Conservation (phyloP, 768 basidiomycete species). For the Naganishia randhawae region DNA sequence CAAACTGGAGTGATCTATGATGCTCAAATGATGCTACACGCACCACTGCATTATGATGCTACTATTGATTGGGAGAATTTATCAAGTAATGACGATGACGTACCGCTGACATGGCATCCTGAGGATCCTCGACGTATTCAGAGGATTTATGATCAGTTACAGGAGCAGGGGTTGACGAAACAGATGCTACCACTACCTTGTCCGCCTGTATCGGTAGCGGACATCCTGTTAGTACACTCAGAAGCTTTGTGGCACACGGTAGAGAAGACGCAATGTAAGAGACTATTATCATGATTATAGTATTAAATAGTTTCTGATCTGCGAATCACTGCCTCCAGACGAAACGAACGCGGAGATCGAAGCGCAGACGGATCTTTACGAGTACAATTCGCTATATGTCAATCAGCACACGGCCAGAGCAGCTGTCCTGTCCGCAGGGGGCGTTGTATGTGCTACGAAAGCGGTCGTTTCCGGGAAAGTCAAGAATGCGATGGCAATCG, state of each 20-base stretch:
- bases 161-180: constrained; percentile 59
- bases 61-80: constrained; percentile 25
- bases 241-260: constrained; percentile 91
- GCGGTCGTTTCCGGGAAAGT: constrained; percentile 77
- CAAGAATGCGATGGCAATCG: constrained; percentile 86
- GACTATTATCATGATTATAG: constrained; percentile 11
- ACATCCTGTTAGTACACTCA: constrained; percentile 83
- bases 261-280: constrained; percentile 72
- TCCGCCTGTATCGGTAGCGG: constrained; percentile 67
- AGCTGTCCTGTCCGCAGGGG: constrained; percentile 85
- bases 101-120: constrained; percentile 63
- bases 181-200: constrained; percentile 75
- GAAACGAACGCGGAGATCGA: constrained; percentile 71
- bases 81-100: neutral
- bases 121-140: constrained; percentile 73
- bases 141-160: constrained; percentile 66
- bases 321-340: constrained; percentile 8
- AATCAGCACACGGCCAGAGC: constrained; percentile 76
- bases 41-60: constrained; percentile 51
- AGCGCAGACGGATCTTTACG: constrained; percentile 77
- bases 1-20: constrained; percentile 82
- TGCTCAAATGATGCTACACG: constrained; percentile 78
- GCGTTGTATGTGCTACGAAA: constrained; percentile 83
- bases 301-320: neutral
- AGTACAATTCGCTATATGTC: constrained; percentile 87